phyloP scores from a whole-genome alignment of 441 rosid species.

The Jatropha multifida region DNA sequence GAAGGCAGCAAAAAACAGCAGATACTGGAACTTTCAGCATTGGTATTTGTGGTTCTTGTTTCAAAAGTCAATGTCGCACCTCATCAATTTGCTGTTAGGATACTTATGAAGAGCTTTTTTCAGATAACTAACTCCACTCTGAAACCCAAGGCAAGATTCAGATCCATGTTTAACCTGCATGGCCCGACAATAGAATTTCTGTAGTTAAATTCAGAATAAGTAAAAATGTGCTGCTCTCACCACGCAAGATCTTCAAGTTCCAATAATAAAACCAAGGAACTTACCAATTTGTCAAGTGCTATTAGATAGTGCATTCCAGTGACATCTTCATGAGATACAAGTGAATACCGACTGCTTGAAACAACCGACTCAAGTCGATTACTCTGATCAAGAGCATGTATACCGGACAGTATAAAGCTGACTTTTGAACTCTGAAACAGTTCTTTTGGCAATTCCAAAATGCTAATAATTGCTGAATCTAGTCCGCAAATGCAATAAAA shows the following conservation, averaged over 20 bases:
- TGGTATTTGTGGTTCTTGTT: slow-evolving; percentile 15
- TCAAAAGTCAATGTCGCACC: slow-evolving; percentile 39
- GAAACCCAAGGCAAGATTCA: slow-evolving; percentile 60
- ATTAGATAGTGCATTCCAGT: slow-evolving; percentile 73
- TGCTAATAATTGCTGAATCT: slow-evolving; percentile 64
- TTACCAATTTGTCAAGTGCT: slow-evolving; percentile 81
- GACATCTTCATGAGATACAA: slow-evolving; percentile 56
- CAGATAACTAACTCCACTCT: slow-evolving; percentile 69
- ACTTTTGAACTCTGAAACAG: slow-evolving; percentile 65
- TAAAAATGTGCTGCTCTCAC: slow-evolving; percentile 13
- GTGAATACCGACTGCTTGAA: slow-evolving; percentile 51
- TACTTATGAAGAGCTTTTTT: slow-evolving; percentile 74
- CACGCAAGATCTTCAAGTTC: slow-evolving; percentile 13
- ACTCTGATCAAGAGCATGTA: slow-evolving; percentile 74
- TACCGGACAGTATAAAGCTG: slow-evolving; percentile 69
- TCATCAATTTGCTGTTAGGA: slow-evolving; percentile 74
- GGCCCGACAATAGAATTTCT: slow-evolving; percentile 16
- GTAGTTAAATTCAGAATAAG: slow-evolving; percentile 10
- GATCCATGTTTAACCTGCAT: slow-evolving; percentile 72
- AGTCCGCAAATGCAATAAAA: slow-evolving; percentile 74
- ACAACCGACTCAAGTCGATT: slow-evolving; percentile 63
- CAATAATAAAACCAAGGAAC: slow-evolving; percentile 27
- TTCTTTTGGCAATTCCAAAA: slow-evolving; percentile 75
- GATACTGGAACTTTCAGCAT: slow-evolving; percentile 11
- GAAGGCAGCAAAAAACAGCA: not conserved